phyloP scores from a whole-genome alignment of 2,329 filamentous ascomycete species.

The Botrytis elliptica region DNA sequence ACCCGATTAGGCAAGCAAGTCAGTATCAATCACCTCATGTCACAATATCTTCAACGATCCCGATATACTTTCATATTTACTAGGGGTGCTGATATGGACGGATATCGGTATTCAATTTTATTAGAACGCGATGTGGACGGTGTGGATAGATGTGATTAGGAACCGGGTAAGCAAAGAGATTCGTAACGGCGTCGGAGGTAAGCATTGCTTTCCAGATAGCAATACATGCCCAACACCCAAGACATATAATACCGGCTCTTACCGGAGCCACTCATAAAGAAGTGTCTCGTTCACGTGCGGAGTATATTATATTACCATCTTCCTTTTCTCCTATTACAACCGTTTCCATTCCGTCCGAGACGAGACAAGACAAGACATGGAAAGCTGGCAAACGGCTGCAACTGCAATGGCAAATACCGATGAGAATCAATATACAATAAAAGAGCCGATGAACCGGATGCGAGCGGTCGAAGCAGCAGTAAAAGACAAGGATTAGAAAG shows the following conservation, averaged over 20 bases:
- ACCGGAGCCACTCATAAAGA: neutral
- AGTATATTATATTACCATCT: neutral
- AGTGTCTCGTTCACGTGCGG: neutral
- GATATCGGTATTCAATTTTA: neutral
- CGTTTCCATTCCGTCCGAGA: neutral
- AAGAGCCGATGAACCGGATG: neutral
- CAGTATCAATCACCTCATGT: neutral
- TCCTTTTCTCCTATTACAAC: neutral
- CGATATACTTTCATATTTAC: neutral
- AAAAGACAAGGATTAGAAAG: neutral
- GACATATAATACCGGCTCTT: neutral
- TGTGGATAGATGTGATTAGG: neutral
- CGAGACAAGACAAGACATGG: neutral
- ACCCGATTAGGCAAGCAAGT: constrained; percentile 2
- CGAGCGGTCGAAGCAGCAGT: neutral
- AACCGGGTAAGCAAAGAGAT: neutral
- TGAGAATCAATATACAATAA: neutral
- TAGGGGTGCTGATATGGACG: neutral
- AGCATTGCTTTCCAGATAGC: neutral
- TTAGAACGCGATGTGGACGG: neutral
- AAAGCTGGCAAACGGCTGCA: neutral
- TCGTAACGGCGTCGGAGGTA: neutral
- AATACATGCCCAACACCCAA: neutral
- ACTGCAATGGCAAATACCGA: neutral
- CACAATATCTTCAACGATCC: neutral